A percentile compares a stretch with the other conserved stretches of the same genome.
phyloP scores from a whole-genome alignment of 2,329 filamentous ascomycete genomes.

The Xylaria sp. region DNA sequence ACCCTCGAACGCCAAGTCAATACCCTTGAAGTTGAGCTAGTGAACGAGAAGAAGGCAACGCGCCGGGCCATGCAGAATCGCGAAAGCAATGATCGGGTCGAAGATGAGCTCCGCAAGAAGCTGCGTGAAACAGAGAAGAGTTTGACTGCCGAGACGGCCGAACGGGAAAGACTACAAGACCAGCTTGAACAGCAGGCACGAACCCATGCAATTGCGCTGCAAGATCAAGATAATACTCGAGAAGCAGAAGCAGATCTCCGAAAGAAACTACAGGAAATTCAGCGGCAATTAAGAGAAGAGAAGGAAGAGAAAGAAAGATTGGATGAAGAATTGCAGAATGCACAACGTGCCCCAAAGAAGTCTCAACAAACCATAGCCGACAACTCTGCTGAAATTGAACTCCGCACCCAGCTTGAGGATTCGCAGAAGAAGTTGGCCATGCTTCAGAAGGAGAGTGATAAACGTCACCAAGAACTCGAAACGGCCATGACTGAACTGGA shows the following conservation, averaged over 20 bases:
- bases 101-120: constrained; percentile 58
- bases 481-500: constrained; percentile 70
- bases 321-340: constrained; percentile 49
- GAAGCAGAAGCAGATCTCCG: constrained; percentile 48
- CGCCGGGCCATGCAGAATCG: constrained; percentile 63
- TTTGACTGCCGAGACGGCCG: constrained; percentile 46
- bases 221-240: constrained; percentile 48
- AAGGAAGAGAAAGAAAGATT: constrained; percentile 48
- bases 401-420: constrained; percentile 47
- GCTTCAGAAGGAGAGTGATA: constrained; percentile 60
- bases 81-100: constrained; percentile 54
- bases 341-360: constrained; percentile 46
- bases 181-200: constrained; percentile 48
- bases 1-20: constrained; percentile 80
- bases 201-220: constrained; percentile 44
- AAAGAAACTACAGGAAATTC: constrained; percentile 48
- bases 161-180: constrained; percentile 48
- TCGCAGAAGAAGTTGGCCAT: constrained; percentile 47
- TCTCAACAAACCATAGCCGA: constrained; percentile 41
- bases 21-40: constrained; percentile 81
- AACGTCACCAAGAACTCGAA: constrained; percentile 57
- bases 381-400: constrained; percentile 42
- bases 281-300: constrained; percentile 46
- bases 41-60: constrained; percentile 79
- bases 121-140: constrained; percentile 49